Conservation (phyloP, 2,329 filamentous ascomycete genomes). For the Talaromyces sp. region DNA sequence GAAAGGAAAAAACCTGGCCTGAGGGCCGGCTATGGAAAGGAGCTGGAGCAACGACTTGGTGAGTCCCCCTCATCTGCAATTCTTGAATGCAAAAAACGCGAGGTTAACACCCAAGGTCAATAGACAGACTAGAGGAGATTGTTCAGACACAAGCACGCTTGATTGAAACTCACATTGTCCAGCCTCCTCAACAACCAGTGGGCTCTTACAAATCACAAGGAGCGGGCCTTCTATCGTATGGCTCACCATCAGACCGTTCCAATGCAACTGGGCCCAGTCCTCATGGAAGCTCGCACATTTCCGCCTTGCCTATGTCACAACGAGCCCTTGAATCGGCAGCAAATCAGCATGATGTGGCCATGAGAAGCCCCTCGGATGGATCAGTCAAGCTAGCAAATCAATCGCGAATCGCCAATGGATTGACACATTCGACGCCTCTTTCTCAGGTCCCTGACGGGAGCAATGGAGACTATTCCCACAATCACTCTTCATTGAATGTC, state of each 20-base stretch:
- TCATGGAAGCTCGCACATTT: conserved; percentile 56
- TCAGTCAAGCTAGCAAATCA: conserved; percentile 24
- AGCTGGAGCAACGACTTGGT: conserved; percentile 64
- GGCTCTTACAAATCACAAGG: conserved; percentile 21
- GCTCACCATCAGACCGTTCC: conserved; percentile 49
- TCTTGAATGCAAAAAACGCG: background rate
- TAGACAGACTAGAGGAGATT: conserved; percentile 63
- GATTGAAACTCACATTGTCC: conserved; percentile 53
- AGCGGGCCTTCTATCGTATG: conserved; percentile 25
- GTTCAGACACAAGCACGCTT: conserved; percentile 63
- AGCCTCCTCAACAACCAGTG: conserved; percentile 26
- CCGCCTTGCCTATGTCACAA: conserved; percentile 43
- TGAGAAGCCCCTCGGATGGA: conserved; percentile 31
- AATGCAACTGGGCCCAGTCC: conserved; percentile 50
- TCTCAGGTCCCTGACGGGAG: conserved; percentile 20
- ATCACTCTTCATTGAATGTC: conserved; percentile 52
- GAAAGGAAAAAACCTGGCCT: conserved; percentile 66
- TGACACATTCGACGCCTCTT: conserved; percentile 18
- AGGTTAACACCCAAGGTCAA: background rate
- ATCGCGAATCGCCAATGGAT: conserved; percentile 18
- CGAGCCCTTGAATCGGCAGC: conserved; percentile 43
- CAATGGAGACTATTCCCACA: conserved; percentile 35
- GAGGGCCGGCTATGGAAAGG: conserved; percentile 63
- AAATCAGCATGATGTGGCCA: conserved; percentile 45
- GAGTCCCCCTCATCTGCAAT: background rate